Evolutionary conservation across 345 rosid species (phyloP).

Genomic region (Aquilaria yunnanensis): DNA sequence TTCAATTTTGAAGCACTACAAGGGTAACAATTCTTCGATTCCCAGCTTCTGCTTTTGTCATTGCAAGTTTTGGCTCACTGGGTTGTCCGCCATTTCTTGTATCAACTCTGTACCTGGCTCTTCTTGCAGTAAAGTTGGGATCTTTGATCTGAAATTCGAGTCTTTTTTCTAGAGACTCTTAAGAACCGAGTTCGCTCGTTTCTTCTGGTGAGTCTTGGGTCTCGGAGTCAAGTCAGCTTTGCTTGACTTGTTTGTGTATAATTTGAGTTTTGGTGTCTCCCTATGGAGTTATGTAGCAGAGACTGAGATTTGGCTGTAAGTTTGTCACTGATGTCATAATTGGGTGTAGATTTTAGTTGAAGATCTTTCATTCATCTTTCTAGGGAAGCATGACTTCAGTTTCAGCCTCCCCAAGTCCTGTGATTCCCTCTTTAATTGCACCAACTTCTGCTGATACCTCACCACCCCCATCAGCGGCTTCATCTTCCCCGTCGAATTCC

Average conservation of each 20-base stretch:
- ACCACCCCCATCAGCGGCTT: slow-evolving; percentile 20
- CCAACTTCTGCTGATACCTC: slow-evolving; percentile 28
- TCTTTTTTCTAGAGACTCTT: slow-evolving; percentile 11
- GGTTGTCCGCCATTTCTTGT: slow-evolving; percentile 29
- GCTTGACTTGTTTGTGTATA: not conserved
- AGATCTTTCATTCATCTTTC: slow-evolving; percentile 4
- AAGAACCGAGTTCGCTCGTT: slow-evolving; percentile 9
- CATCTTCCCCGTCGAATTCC: slow-evolving; percentile 29
- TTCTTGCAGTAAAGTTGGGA: slow-evolving; percentile 4
- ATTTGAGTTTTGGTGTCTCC: slow-evolving; percentile 5
- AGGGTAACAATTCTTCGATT: slow-evolving; percentile 13
- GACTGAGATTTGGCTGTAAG: slow-evolving; percentile 8
- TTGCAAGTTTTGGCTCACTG: slow-evolving; percentile 17
- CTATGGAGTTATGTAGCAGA: not conserved
- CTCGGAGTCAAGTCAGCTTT: not conserved
- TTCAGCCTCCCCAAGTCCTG: slow-evolving; percentile 36
- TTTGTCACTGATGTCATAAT: not conserved
- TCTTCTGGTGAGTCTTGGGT: slow-evolving; percentile 4
- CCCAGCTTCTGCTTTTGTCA: slow-evolving; percentile 12
- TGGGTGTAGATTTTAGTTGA: slow-evolving; percentile 13
- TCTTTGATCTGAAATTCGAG: slow-evolving; percentile 9
- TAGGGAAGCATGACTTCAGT: slow-evolving; percentile 40
- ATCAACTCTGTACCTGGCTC: not conserved
- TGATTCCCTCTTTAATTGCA: slow-evolving; percentile 21
- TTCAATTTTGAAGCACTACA: not conserved